Base-by-base conservation (phyloP, 2,329 filamentous ascomycete species). In the Pestalotiopsis sp. region DNA sequence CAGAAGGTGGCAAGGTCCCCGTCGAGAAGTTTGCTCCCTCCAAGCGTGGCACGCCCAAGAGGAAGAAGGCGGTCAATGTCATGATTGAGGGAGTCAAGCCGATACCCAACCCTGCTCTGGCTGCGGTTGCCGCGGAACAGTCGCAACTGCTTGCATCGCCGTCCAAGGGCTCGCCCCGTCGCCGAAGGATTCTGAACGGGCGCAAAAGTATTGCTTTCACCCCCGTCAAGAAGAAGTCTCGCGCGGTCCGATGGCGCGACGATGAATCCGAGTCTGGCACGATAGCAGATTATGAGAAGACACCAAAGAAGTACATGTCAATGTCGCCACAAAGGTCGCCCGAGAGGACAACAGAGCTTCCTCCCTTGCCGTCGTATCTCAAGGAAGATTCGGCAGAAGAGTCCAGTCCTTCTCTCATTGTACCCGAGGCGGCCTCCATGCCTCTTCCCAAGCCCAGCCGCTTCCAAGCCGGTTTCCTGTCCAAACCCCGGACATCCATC, bases 231-330 rank as follows among this genome's bases (percentile, higher is more conserved):
- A 90, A 93, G 81, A 91, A 91, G 79, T 86, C 88, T 11, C 89
- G 95, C 70, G 91, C 87, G 60, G 95, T 99, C 5, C 89, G 95
- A 72, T 99, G 96, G 96, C 91, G 93, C 69, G 94, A 97, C 75
- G 96, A 98, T 75, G 93, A 89, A 76, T 83, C 91, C 2, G 92
- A 97, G 76, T 90, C 95, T 65, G 95, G 94, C 27, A 91, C 91
- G 0, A 83, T 98, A 68, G 94, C 93, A 12, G 96, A 98, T 77
- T 98, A 95, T 77, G 93, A 95, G 76, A 93, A 94, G 81, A 98
- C 95, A 2, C 95, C 96, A 1, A 88, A 94, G 78, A 92, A 91
- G 76, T 80, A 87, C 9, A 84, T 88, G 17, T 84, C 84, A 2
- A 87, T 88, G 0, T 88, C 90, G 6, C 87, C 90, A 64, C 80